These are phyloP conservation scores for Stereum hirsutum DNA, from an alignment of 1,284 basidiomycete genomes.

Conservation along the genomic window DNA sequence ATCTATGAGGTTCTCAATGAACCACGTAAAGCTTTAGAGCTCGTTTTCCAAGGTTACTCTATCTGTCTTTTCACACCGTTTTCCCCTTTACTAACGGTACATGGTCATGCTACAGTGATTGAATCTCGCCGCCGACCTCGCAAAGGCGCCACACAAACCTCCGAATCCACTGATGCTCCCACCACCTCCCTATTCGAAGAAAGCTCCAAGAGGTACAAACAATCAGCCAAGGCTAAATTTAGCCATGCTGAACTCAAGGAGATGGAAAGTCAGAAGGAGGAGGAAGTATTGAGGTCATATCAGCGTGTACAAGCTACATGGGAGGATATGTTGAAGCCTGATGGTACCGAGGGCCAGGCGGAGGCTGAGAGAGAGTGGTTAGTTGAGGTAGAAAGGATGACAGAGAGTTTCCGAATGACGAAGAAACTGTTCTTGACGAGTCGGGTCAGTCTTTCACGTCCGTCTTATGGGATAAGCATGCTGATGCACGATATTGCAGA, in stretches of 20 bases:
- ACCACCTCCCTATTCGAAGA: slow-evolving; percentile 54
- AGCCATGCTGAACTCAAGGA: slow-evolving; percentile 44
- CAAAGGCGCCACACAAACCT: slow-evolving; percentile 16
- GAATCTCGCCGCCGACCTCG: slow-evolving; percentile 43
- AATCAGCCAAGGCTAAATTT: slow-evolving; percentile 26
- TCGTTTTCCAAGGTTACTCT: slow-evolving; percentile 77
- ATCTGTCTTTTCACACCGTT: background rate
- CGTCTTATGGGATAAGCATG: slow-evolving; percentile 1
- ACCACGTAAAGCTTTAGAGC: slow-evolving; percentile 72
- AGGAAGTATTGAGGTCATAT: slow-evolving; percentile 46
- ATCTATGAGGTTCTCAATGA: slow-evolving; percentile 81
- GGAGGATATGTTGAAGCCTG: slow-evolving; percentile 24
- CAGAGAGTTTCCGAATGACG: slow-evolving; percentile 86
- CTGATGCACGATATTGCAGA: slow-evolving; percentile 17
- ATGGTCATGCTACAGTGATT: slow-evolving; percentile 38
- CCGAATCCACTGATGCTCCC: slow-evolving; percentile 13
- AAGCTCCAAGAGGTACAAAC: slow-evolving; percentile 24
- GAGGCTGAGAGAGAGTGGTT: slow-evolving; percentile 64
- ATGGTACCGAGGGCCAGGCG: slow-evolving; percentile 18
- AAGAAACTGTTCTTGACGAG: slow-evolving; percentile 74
- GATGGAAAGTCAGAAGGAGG: slow-evolving; percentile 54
- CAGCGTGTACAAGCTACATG: slow-evolving; percentile 37
- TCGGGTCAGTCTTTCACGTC: slow-evolving; percentile 36
- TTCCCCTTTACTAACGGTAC: background rate
- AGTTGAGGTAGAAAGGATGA: slow-evolving; percentile 73